Evolutionary conservation across 2,329 filamentous ascomycete species (phyloP), one percentile per base, ranked within the genome.

Genomic region (Fusarium chlamydosporum): DNA sequence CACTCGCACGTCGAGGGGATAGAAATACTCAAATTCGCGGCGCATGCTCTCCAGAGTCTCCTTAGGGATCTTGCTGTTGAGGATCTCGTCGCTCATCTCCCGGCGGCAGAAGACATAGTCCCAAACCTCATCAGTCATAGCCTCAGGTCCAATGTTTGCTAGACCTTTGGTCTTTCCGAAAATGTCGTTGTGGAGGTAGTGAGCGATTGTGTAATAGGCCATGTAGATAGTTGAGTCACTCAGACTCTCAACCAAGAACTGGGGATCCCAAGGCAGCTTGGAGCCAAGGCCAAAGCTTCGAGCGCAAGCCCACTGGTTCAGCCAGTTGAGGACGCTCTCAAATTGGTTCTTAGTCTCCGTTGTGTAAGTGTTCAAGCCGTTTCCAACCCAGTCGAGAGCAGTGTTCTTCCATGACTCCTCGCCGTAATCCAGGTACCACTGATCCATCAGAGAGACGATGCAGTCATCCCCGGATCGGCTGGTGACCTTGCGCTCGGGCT

Each of bases 381-480:
- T 87, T 62, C 88, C 86, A 46, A 97, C 89, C 77, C 92, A 90
- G 71, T 90, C 86, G 55, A 94, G 83, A 15, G 92, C 93, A 42
- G 87, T 84, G 67, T 92, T 82, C 76, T 92, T 92, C 96, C 96
- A 98, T 50, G 90, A 86, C 42, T 93, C 92, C 81, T 94, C 92
- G 66, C 96, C 96, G 76, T 99, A 99, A 81, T 97, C 95, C 74
- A 99, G 84, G 82, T 97, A 99, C 94, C 96, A 99, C 81, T 99
- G 96, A 74, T 97, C 95, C 76, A 98, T 89, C 71, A 95, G 90
- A 31, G 94, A 92, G 62, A 96, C 95, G 61, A 97, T 94, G 78
- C 96, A 98, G 72, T 96, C 93, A 76, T 98, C 95, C 29, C 91
- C 93, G 72, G 92, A 96, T 79, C 96, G 88, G 76, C 91, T 95